Evolutionary conservation across 352 stramenopile species (phyloP).

Genomic region (Globisporangium splendens): DNA sequence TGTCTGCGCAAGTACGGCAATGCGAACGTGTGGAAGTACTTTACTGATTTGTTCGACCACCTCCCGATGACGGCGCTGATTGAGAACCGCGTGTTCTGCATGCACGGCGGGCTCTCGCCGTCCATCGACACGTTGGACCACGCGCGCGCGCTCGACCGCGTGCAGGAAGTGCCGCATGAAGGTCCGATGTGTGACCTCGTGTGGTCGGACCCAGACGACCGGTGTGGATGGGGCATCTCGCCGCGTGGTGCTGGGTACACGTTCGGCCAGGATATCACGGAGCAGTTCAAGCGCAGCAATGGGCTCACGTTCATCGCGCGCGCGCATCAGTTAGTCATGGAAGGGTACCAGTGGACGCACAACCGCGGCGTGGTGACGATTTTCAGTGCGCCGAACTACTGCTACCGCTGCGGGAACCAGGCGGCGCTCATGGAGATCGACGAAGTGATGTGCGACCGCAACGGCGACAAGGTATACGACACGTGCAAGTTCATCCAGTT

Average conservation of each 20-base stretch:
- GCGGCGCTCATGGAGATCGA: conserved; percentile 95
- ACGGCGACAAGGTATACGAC: conserved; percentile 87
- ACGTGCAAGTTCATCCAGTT: conserved; percentile 93
- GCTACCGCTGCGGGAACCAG: conserved; percentile 95
- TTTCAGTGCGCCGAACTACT: conserved; percentile 94
- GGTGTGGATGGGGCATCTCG: conserved; percentile 85
- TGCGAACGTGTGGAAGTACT: conserved; percentile 90
- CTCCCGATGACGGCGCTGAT: conserved; percentile 87
- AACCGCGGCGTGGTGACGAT: conserved; percentile 91
- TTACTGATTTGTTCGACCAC: conserved; percentile 88
- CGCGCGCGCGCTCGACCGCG: conserved; percentile 73
- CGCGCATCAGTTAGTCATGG: conserved; percentile 91
- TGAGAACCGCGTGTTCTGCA: conserved; percentile 88
- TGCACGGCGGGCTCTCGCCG: conserved; percentile 86
- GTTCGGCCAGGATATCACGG: conserved; percentile 85
- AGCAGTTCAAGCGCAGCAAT: conserved; percentile 90
- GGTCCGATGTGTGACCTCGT: conserved; percentile 87
- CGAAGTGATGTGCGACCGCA: conserved; percentile 86
- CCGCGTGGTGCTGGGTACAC: conserved; percentile 84
- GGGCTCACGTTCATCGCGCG: conserved; percentile 84
- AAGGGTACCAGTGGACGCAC: conserved; percentile 92
- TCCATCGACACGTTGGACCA: conserved; percentile 89
- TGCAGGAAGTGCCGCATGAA: conserved; percentile 87
- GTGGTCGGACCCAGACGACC: conserved; percentile 88
- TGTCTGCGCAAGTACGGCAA: conserved; percentile 76